A percentile compares a stretch with the other conserved stretches of the same genome.
phyloP scores from a whole-genome alignment of 2,329 filamentous ascomycete genomes.

The Pseudocercospora crystallina region DNA sequence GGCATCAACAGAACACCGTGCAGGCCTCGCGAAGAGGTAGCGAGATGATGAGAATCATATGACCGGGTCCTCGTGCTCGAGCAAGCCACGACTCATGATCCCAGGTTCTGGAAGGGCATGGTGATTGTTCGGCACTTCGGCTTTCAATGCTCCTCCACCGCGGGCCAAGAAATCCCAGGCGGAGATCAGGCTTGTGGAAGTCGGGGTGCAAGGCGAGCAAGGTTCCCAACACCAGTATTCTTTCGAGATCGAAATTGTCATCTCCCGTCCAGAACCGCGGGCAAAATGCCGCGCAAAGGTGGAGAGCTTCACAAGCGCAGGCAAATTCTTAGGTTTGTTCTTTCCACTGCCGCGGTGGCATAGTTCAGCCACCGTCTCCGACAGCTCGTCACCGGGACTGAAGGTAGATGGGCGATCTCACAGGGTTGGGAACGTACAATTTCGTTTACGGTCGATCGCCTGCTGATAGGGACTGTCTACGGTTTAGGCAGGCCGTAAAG shows the following conservation, averaged over 20 bases:
- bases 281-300: conserved; percentile 4
- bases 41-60: conserved; percentile 13
- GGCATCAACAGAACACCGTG: conserved; percentile 9
- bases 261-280: conserved; percentile 13
- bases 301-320: conserved; percentile 9
- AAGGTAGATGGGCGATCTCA: conserved; percentile 12
- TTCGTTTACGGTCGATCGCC: conserved; percentile 23
- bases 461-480: conserved; percentile 7
- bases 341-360: conserved; percentile 20
- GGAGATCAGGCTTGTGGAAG: conserved; percentile 16
- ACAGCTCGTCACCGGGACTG: conserved; percentile 17
- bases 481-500: conserved; percentile 8
- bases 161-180: conserved; percentile 13
- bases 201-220: conserved; percentile 9
- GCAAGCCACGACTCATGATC: conserved; percentile 14
- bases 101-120: conserved; percentile 17
- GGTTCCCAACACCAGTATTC: conserved; percentile 19
- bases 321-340: conserved; percentile 19
- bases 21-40: conserved; percentile 17
- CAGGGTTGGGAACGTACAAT: conserved; percentile 22
- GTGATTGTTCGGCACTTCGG: conserved; percentile 20
- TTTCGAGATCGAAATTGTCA: conserved; percentile 16
- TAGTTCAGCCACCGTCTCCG: conserved; percentile 21
- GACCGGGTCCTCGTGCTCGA: conserved; percentile 4
- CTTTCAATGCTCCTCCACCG: conserved; percentile 6